phyloP scores from a whole-genome alignment of 2,329 filamentous ascomycete genomes.

The Helotiales sp. region DNA sequence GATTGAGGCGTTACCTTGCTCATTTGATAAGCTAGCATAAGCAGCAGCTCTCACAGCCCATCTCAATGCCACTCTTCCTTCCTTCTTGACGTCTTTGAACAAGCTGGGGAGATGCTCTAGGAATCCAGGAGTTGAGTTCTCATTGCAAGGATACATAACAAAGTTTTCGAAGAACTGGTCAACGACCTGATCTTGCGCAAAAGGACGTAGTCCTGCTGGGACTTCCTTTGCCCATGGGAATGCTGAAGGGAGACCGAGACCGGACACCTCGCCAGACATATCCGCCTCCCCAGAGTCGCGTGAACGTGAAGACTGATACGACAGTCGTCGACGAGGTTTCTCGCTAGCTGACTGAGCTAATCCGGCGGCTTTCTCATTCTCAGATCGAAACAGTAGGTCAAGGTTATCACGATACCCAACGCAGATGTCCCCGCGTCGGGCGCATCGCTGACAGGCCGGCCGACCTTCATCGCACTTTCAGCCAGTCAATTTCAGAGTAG shows the following conservation, averaged over 20 bases:
- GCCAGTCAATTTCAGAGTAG: background rate
- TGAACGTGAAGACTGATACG: constrained; percentile 9
- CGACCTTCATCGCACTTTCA: constrained; percentile 36
- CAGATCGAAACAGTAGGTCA: constrained; percentile 39
- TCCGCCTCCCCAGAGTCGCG: background rate
- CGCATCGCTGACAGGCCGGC: constrained; percentile 40
- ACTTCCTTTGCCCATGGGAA: constrained; percentile 30
- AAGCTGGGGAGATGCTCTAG: constrained; percentile 40
- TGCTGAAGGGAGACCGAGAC: background rate
- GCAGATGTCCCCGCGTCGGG: constrained; percentile 40
- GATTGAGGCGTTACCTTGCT: constrained; percentile 23
- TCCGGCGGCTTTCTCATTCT: constrained; percentile 37
- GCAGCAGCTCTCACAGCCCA: constrained; percentile 41
- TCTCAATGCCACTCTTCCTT: constrained; percentile 39
- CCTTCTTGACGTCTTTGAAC: constrained; percentile 41
- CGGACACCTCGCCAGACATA: background rate
- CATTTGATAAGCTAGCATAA: constrained; percentile 37
- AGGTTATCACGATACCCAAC: constrained; percentile 41
- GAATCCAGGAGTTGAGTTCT: constrained; percentile 40
- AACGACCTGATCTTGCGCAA: constrained; percentile 34
- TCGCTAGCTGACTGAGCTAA: background rate
- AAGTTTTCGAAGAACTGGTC: constrained; percentile 40
- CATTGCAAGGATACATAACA: constrained; percentile 39
- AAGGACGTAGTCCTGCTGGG: constrained; percentile 6
- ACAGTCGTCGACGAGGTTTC: background rate